Percentiles rank a stretch among this genome's conserved stretches.
Evolutionary conservation across 1,139 yeast species (phyloP).

Genomic region (Wickerhamomyces sp.): DNA sequence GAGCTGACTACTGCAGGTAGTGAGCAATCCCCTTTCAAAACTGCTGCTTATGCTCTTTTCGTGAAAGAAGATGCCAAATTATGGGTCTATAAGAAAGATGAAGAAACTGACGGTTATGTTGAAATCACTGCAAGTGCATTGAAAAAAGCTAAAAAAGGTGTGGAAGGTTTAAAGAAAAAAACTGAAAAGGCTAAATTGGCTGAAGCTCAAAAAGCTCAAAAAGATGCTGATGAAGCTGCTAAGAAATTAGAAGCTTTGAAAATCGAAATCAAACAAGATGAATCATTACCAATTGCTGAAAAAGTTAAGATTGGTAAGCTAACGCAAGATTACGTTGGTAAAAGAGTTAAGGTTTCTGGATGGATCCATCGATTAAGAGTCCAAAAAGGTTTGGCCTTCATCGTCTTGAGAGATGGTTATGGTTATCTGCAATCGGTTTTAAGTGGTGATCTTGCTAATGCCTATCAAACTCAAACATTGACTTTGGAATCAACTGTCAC

Average conservation of each 20-base stretch:
- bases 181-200: constrained; percentile 72
- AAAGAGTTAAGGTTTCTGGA: constrained; percentile 77
- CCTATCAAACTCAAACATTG: constrained; percentile 76
- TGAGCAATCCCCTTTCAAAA: constrained; percentile 64
- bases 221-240: constrained; percentile 63
- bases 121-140: constrained; percentile 90
- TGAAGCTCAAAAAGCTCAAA: constrained; percentile 56
- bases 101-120: constrained; percentile 57
- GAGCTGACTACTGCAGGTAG: constrained; percentile 53
- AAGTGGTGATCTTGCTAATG: constrained; percentile 87
- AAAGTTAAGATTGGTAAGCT: constrained; percentile 51
- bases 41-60: constrained; percentile 80
- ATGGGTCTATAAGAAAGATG: constrained; percentile 59
- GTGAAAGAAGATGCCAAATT: constrained; percentile 50
- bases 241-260: constrained; percentile 74
- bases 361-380: constrained; percentile 95
- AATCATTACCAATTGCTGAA: constrained; percentile 63
- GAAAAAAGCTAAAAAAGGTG: constrained; percentile 96
- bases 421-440: constrained; percentile 88
- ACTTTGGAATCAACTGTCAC: constrained; percentile 84
- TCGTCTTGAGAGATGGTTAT: constrained; percentile 92
- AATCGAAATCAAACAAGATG: constrained; percentile 70
- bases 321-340: constrained; percentile 37
- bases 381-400: constrained; percentile 88
- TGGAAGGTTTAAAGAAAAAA: constrained; percentile 87